Percentiles rank a stretch among this genome's conserved stretches.
Conservation (phyloP, 768 basidiomycete species). For the Mycena capillaripes region DNA sequence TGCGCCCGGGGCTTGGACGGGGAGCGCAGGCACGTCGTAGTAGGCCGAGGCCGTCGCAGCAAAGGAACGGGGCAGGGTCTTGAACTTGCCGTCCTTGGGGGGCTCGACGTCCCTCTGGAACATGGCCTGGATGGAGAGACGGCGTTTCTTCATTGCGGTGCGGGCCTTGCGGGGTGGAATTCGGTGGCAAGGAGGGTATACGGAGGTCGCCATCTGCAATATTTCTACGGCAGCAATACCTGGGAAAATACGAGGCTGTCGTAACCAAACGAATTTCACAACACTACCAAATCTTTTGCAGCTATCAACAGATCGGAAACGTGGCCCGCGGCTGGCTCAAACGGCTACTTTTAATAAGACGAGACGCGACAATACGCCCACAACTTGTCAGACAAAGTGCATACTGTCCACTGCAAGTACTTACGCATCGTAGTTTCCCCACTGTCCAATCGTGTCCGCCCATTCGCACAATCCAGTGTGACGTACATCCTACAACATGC, state of each 20-base stretch:
- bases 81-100: slow-evolving; percentile 33
- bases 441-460: too few species aligned
- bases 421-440: too few species aligned
- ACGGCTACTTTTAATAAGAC: too few species aligned
- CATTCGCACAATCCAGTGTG: too few species aligned
- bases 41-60: slow-evolving; percentile 3
- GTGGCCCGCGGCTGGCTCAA: too few species aligned
- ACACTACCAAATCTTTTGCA: too few species aligned
- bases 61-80: slow-evolving; percentile 46
- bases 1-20: neutral
- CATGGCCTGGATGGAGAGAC: slow-evolving; percentile 31
- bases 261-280: too few species aligned
- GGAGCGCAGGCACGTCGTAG: slow-evolving; percentile 17
- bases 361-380: too few species aligned
- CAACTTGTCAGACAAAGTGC: too few species aligned
- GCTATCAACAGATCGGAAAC: too few species aligned
- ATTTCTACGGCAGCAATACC: neutral
- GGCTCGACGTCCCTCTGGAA: slow-evolving; percentile 9
- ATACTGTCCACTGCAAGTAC: too few species aligned
- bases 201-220: neutral
- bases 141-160: slow-evolving; percentile 33
- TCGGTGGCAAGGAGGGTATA: neutral
- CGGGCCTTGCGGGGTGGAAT: neutral
- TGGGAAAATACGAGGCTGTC: neutral
- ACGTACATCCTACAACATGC: too few species aligned